phyloP scores from a whole-genome alignment of 306 rosid genomes.

The Lathyrus aphaca region DNA sequence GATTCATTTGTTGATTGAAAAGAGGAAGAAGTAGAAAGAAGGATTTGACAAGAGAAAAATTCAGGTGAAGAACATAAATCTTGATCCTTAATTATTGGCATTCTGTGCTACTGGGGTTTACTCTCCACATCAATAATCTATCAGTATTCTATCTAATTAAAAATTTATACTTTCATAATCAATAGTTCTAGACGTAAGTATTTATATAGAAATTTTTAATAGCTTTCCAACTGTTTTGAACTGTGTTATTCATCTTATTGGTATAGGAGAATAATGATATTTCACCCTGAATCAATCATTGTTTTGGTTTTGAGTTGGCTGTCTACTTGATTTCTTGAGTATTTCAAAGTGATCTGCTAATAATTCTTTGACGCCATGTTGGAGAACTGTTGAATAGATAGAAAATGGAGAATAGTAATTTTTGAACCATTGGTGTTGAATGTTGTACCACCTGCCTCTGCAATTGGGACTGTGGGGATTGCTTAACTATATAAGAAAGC shows the following conservation, averaged over 20 bases:
- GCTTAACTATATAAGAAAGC: not conserved
- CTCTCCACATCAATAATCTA: not conserved
- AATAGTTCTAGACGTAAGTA: slow-evolving; percentile 6
- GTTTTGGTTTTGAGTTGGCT: slow-evolving; percentile 15
- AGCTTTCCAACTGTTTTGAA: not conserved
- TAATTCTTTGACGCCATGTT: slow-evolving; percentile 1
- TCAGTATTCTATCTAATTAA: slow-evolving; percentile 8
- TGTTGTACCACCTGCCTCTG: not conserved
- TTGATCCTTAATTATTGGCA: not conserved
- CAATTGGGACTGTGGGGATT: slow-evolving; percentile 6
- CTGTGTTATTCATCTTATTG: slow-evolving; percentile 5
- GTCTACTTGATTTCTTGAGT: not conserved
- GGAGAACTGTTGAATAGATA: slow-evolving; percentile 7
- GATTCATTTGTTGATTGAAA: not conserved
- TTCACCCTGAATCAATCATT: not conserved
- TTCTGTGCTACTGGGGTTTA: not conserved
- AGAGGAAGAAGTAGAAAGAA: not conserved
- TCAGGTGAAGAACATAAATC: not conserved
- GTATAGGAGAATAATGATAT: not conserved
- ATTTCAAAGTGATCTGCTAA: slow-evolving; percentile 16
- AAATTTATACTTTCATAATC: not conserved
- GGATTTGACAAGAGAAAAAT: not conserved
- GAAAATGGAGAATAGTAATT: slow-evolving; percentile 7
- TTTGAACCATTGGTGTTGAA: not conserved
- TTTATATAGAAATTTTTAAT: not conserved